Evolutionary conservation across 2,329 filamentous ascomycete species (phyloP).

Genomic region (Pochonia chlamydosporia): DNA sequence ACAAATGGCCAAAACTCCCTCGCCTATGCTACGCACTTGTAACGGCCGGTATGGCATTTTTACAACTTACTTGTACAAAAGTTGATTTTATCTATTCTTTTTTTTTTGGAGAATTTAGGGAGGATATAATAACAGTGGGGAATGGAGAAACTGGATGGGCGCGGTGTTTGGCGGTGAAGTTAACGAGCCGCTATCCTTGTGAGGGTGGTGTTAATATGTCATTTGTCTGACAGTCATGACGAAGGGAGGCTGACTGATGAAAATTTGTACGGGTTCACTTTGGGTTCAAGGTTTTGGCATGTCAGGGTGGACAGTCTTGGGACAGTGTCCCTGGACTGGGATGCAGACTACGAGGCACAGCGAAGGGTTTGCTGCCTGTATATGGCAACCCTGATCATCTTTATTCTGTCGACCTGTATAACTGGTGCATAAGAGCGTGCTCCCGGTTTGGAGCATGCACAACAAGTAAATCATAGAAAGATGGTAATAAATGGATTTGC

Average conservation of each 20-base stretch:
- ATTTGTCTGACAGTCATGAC: constrained; percentile 22
- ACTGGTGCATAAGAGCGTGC: constrained; percentile 7
- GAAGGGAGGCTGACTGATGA: constrained; percentile 19
- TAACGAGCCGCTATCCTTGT: constrained; percentile 9
- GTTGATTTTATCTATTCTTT: constrained; percentile 1
- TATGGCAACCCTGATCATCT: background rate
- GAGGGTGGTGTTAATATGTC: constrained; percentile 17
- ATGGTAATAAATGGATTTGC: background rate
- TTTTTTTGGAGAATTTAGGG: constrained; percentile 3
- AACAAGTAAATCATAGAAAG: constrained; percentile 4
- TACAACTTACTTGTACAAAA: constrained; percentile 5
- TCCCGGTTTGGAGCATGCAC: constrained; percentile 7
- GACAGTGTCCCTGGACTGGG: constrained; percentile 5
- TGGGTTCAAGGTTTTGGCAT: constrained; percentile 11
- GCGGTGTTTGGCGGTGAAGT: background rate
- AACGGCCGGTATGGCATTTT: background rate
- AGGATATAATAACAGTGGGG: constrained; percentile 1
- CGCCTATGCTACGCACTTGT: background rate
- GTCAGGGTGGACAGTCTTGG: constrained; percentile 7
- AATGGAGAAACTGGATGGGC: background rate
- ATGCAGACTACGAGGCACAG: constrained; percentile 7
- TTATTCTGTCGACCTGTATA: constrained; percentile 8
- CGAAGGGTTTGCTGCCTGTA: background rate
- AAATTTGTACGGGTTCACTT: constrained; percentile 18
- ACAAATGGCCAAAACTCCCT: background rate